These are phyloP conservation scores for Fomes fomentarius DNA, from an alignment of 1,284 basidiomycete genomes.

Conservation along the genomic window DNA sequence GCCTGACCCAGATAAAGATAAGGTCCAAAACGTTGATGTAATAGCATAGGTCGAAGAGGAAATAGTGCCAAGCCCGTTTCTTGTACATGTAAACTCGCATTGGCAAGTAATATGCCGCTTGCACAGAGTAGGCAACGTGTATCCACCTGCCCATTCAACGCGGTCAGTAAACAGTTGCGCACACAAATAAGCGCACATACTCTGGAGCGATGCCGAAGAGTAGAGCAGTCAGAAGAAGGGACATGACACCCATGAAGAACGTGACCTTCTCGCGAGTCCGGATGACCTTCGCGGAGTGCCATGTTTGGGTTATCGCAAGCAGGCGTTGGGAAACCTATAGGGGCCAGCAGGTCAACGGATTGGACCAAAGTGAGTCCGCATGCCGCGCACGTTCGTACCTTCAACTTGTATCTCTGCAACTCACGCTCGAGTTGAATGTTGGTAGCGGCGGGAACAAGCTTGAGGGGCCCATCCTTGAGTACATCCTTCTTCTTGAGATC, in stretches of 20 bases:
- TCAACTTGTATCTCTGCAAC: conserved; percentile 77
- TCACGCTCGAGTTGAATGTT: conserved; percentile 86
- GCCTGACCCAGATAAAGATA: conserved; percentile 85
- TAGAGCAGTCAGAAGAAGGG: conserved; percentile 80
- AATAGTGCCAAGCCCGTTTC: conserved; percentile 90
- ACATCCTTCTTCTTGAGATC: conserved; percentile 40
- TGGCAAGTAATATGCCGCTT: conserved; percentile 78
- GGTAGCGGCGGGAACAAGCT: conserved; percentile 63
- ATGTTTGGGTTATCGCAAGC: conserved; percentile 69
- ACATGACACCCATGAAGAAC: conserved; percentile 92
- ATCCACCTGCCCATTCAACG: conserved; percentile 57
- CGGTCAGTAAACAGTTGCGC: too few species aligned
- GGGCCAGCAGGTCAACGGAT: conserved; percentile 4
- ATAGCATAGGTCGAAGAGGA: conserved; percentile 93
- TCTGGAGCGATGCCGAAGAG: conserved; percentile 84
- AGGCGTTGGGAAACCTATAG: conserved; percentile 76
- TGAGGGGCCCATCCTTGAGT: conserved; percentile 44
- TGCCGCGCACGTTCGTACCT: conserved; percentile 42
- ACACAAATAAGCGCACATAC: too few species aligned
- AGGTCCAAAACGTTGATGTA: conserved; percentile 89
- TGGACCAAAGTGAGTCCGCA: neutral
- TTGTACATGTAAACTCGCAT: conserved; percentile 84
- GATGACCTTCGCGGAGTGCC: conserved; percentile 92
- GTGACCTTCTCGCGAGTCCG: conserved; percentile 89
- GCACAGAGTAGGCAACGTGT: conserved; percentile 78